phyloP scores from a whole-genome alignment of 306 rosid species.

The Mimosa bimucronata region DNA sequence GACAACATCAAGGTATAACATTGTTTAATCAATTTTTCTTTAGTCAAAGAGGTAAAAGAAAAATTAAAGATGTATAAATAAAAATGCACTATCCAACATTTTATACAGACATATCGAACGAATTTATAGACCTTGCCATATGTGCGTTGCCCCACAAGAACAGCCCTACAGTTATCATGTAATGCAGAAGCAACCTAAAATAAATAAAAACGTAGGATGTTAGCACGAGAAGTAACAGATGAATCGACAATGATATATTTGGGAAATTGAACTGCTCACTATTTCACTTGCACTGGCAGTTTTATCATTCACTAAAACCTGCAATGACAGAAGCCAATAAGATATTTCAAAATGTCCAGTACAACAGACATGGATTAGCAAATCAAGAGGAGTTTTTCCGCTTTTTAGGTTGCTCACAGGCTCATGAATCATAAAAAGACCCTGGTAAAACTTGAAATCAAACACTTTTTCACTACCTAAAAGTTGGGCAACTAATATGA shows the following conservation, averaged over 20 bases:
- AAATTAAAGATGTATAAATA: neutral
- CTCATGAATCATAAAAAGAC: neutral
- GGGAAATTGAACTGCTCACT: slow-evolving; percentile 58
- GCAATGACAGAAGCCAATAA: slow-evolving; percentile 44
- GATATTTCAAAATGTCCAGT: slow-evolving; percentile 36
- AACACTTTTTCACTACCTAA: slow-evolving; percentile 3
- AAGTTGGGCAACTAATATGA: slow-evolving; percentile 1
- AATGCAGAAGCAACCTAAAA: slow-evolving; percentile 99
- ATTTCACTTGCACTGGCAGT: slow-evolving; percentile 99
- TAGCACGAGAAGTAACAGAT: slow-evolving; percentile 25
- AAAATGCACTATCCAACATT: neutral
- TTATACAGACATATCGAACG: neutral
- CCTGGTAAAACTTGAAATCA: neutral
- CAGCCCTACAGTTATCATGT: slow-evolving; percentile 95
- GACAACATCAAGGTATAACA: neutral
- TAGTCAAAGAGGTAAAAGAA: neutral
- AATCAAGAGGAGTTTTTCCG: slow-evolving; percentile 1
- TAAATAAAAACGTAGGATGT: slow-evolving; percentile 19
- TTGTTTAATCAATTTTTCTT: slow-evolving; percentile 7
- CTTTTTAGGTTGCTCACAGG: neutral
- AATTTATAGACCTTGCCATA: slow-evolving; percentile 79
- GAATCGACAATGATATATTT: slow-evolving; percentile 36
- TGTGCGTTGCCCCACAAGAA: slow-evolving; percentile 93
- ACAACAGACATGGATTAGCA: neutral
- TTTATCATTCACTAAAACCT: slow-evolving; percentile 89